Percentiles rank a stretch among this genome's conserved stretches.
Conservation (phyloP, 805 yeast genomes). For the Limtongozyma cylindracea region DNA sequence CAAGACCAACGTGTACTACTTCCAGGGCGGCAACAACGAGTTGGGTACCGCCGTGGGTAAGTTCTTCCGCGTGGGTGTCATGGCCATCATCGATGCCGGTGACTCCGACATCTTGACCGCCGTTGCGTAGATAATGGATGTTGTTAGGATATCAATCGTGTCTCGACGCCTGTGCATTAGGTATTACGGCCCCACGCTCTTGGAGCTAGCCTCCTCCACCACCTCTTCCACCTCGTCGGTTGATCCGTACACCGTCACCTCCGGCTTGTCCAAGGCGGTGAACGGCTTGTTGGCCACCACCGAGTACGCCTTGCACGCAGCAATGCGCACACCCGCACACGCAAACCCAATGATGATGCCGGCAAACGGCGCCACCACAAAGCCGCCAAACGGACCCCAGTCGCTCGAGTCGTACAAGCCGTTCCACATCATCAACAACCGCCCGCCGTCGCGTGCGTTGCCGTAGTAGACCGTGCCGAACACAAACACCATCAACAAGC, state of each 20-base stretch:
- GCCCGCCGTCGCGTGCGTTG: conserved; percentile 53
- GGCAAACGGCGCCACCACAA: conserved; percentile 73
- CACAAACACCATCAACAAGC: conserved; percentile 52
- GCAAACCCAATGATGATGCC: conserved; percentile 33
- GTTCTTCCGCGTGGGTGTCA: conserved; percentile 98
- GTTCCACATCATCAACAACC: conserved; percentile 44
- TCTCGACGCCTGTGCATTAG: no score
- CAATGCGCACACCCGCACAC: conserved; percentile 22
- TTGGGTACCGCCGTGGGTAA: conserved; percentile 99
- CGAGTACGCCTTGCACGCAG: conserved; percentile 7
- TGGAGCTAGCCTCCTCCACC: no score
- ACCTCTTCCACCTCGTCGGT: no score
- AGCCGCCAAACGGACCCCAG: conserved; percentile 92
- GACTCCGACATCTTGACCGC: conserved; percentile 81
- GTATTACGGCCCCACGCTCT: no score
- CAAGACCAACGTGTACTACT: conserved; percentile 93
- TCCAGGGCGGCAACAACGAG: conserved; percentile 99
- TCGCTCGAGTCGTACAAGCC: conserved; percentile 58
- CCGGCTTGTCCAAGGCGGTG: conserved; percentile 14
- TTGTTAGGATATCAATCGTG: no score
- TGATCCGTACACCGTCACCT: background rate
- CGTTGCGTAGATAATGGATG: no score
- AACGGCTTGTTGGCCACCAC: conserved; percentile 12
- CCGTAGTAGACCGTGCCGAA: conserved; percentile 67
- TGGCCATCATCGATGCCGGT: conserved; percentile 95